These are phyloP conservation scores for Amaranthus hypochondriacus DNA, from an alignment of 148 eudicot species.

Conservation along the genomic window DNA sequence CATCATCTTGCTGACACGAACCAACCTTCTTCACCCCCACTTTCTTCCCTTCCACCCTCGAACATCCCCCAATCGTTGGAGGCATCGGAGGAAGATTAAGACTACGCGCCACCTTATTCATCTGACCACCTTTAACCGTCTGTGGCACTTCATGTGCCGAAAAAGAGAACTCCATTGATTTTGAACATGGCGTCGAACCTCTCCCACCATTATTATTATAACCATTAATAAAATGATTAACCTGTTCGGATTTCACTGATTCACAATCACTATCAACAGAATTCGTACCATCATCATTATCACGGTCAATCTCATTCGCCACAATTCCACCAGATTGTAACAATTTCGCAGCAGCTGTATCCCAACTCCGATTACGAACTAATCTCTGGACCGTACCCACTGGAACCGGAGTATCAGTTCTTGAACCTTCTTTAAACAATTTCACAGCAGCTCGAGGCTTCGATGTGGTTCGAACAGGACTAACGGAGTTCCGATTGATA, in stretches of 20 bases:
- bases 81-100: conserved; percentile 60
- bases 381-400: conserved; percentile 26
- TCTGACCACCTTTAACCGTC: conserved; percentile 23
- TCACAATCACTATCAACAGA: conserved; percentile 25
- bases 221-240: conserved; percentile 5
- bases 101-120: conserved; percentile 32
- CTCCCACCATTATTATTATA: conserved; percentile 22
- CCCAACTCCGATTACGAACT: conserved; percentile 22
- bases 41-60: conserved; percentile 36
- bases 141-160: conserved; percentile 25
- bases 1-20: conserved; percentile 38
- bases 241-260: conserved; percentile 25
- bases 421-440: conserved; percentile 39
- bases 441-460: conserved; percentile 35
- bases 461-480: conserved; percentile 23
- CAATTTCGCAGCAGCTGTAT: conserved; percentile 55
- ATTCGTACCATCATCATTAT: not conserved
- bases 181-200: conserved; percentile 42
- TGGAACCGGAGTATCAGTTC: conserved; percentile 21
- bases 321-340: conserved; percentile 36
- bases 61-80: conserved; percentile 11
- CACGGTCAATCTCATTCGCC: not conserved
- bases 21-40: conserved; percentile 40
- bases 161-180: conserved; percentile 48
- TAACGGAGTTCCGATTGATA: conserved; percentile 30